Conservation (phyloP, 768 basidiomycete species). For the Daedalea quercina region DNA sequence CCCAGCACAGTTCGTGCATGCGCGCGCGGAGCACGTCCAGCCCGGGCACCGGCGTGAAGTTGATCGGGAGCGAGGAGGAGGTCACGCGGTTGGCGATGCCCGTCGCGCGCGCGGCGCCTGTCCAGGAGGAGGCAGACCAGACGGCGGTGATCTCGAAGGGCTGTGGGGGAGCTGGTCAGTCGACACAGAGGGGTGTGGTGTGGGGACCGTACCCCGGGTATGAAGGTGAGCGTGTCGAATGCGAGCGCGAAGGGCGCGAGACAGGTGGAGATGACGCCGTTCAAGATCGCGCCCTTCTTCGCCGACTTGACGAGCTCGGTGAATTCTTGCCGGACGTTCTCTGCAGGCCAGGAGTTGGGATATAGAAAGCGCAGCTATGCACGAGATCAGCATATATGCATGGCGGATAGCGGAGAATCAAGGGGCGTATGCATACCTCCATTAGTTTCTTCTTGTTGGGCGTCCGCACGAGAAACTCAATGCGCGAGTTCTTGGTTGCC, state of each 20-base stretch:
- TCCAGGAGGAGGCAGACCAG: constrained; percentile 4
- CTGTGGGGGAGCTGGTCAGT: no score
- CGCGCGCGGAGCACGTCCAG: constrained; percentile 1
- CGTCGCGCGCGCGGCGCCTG: constrained; percentile 4
- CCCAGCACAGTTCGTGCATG: constrained; percentile 1
- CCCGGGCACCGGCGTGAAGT: not conserved
- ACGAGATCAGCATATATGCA: not conserved
- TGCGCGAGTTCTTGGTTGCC: constrained; percentile 2
- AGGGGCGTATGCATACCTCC: not conserved
- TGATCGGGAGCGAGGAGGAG: not conserved
- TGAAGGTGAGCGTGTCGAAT: constrained; percentile 1
- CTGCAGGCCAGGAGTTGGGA: constrained; percentile 1
- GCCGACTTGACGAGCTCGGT: constrained; percentile 2
- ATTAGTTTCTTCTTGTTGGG: constrained; percentile 4
- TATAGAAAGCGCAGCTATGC: not conserved
- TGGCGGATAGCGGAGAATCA: not conserved
- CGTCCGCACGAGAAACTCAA: constrained; percentile 2
- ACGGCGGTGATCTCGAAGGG: constrained; percentile 4
- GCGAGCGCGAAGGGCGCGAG: constrained; percentile 4
- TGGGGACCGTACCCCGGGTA: not conserved
- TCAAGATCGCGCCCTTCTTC: constrained; percentile 5
- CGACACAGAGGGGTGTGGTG: no score
- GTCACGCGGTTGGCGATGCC: constrained; percentile 3
- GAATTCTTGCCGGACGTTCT: constrained; percentile 1
- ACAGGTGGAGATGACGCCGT: constrained; percentile 1